A percentile compares a stretch with the other conserved stretches of the same genome.
Conservation (phyloP, 176 grass and related monocot genomes). For the Zizania latifolia region DNA sequence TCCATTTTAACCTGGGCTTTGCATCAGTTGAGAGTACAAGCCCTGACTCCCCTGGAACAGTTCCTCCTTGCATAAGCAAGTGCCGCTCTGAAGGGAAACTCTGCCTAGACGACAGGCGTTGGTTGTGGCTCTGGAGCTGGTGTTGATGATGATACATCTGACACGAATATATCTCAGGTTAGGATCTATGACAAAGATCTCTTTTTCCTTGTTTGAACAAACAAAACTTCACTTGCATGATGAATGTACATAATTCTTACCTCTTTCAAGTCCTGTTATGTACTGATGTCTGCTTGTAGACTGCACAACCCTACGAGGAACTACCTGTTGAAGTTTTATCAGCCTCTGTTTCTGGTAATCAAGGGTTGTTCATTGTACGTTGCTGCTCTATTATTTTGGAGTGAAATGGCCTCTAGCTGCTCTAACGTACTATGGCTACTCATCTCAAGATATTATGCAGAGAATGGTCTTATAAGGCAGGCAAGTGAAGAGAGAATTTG, state of each 20-base stretch:
- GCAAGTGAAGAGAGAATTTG: constrained; percentile 44
- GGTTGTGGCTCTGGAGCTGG: constrained; percentile 58
- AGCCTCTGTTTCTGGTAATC: constrained; percentile 28
- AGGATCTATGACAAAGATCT: constrained; percentile 23
- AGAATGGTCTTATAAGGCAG: constrained; percentile 46
- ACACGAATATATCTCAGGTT: constrained; percentile 33
- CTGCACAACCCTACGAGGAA: constrained; percentile 26
- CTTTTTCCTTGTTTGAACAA: constrained; percentile 30
- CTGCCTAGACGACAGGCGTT: constrained; percentile 64
- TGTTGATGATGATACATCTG: constrained; percentile 57
- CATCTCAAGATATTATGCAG: constrained; percentile 31
- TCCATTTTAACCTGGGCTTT: constrained; percentile 99
- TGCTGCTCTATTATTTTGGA: constrained; percentile 37
- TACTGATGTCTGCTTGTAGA: constrained; percentile 25
- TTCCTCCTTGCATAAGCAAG: constrained; percentile 57
- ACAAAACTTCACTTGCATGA: constrained; percentile 18
- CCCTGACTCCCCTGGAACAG: constrained; percentile 59
- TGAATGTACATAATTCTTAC: constrained; percentile 28
- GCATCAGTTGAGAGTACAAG: constrained; percentile 97
- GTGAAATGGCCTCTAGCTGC: neutral
- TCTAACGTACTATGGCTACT: constrained; percentile 30
- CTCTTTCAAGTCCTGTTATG: constrained; percentile 34
- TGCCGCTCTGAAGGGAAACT: constrained; percentile 64
- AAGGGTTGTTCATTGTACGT: constrained; percentile 4
- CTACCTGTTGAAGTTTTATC: too few species aligned